Percentiles rank a stretch among this genome's conserved stretches.
Evolutionary conservation across 2,329 filamentous ascomycete species (phyloP).

Genomic region (Chalaropsis ovoidea): DNA sequence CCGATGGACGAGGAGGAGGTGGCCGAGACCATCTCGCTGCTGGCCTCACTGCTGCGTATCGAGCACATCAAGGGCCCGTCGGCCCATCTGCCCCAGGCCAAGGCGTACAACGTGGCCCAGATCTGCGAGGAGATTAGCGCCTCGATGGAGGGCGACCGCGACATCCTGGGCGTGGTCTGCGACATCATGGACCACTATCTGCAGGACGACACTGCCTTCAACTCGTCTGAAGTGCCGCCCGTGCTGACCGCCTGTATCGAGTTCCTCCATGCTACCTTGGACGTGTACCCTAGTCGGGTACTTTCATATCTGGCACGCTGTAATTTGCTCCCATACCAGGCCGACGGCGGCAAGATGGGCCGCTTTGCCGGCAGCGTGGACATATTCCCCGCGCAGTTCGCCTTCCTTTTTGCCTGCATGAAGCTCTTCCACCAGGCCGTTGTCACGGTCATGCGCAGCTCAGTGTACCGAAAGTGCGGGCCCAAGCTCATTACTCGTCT

Average conservation of each 20-base stretch:
- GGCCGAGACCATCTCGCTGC: conserved; percentile 61
- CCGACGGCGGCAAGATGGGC: conserved; percentile 64
- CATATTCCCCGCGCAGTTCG: conserved; percentile 62
- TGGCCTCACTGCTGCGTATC: conserved; percentile 58
- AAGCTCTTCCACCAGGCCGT: conserved; percentile 65
- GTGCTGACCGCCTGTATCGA: conserved; percentile 62
- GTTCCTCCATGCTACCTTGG: conserved; percentile 64
- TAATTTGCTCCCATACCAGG: conserved; percentile 65
- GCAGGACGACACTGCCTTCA: conserved; percentile 46
- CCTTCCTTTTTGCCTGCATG: conserved; percentile 64
- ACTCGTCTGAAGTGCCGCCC: conserved; percentile 55
- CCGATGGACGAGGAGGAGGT: conserved; percentile 51
- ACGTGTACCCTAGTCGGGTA: conserved; percentile 67
- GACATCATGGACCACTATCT: conserved; percentile 69
- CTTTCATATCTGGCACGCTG: conserved; percentile 85
- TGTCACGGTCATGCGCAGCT: conserved; percentile 61
- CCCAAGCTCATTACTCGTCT: conserved; percentile 41
- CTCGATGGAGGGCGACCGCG: conserved; percentile 50
- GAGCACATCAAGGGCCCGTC: conserved; percentile 35
- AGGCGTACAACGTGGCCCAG: conserved; percentile 34
- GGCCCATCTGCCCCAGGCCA: conserved; percentile 25
- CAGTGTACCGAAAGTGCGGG: conserved; percentile 54
- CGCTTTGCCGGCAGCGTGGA: conserved; percentile 75
- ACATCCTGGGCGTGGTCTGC: conserved; percentile 72
- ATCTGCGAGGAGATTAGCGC: conserved; percentile 48